Evolutionary conservation across 108 stramenopile species (phyloP).

Genomic region (Skeletonema costatum): DNA sequence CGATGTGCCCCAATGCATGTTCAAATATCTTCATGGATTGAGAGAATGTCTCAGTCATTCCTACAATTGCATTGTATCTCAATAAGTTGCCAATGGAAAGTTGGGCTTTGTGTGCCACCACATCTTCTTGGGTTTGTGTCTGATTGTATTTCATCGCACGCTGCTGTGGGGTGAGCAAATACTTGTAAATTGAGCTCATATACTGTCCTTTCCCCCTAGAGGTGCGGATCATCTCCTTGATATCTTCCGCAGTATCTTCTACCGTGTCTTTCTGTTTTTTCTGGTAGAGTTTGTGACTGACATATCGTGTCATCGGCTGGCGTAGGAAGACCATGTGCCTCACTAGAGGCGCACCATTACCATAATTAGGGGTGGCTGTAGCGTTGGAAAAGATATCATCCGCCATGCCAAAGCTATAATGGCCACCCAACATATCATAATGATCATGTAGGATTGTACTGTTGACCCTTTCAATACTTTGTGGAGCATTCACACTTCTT

Average conservation of each 20-base stretch:
- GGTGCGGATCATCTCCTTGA: conserved; percentile 16
- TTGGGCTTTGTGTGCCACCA: conserved; percentile 19
- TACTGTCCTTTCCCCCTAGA: conserved; percentile 20
- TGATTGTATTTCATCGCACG: background rate
- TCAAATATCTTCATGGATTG: conserved; percentile 52
- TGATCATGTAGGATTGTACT: conserved; percentile 27
- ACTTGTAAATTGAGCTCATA: conserved; percentile 25
- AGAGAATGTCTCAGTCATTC: conserved; percentile 56
- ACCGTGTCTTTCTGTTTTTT: conserved; percentile 15
- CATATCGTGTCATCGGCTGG: conserved; percentile 48
- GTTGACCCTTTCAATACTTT: background rate
- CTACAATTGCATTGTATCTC: conserved; percentile 53
- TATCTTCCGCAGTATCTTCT: conserved; percentile 6
- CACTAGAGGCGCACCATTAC: background rate
- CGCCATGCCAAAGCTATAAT: conserved; percentile 44
- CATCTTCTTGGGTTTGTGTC: background rate
- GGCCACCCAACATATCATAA: conserved; percentile 56
- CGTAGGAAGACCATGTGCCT: conserved; percentile 55
- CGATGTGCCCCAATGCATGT: conserved; percentile 30
- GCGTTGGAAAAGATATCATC: conserved; percentile 11
- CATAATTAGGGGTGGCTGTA: background rate
- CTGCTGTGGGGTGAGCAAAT: conserved; percentile 59
- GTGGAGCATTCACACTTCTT: background rate
- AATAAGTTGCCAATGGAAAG: conserved; percentile 45
- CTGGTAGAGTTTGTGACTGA: conserved; percentile 42